Conservation (phyloP, 176 grass and related monocot species). For the Aegilops umbellulata region DNA sequence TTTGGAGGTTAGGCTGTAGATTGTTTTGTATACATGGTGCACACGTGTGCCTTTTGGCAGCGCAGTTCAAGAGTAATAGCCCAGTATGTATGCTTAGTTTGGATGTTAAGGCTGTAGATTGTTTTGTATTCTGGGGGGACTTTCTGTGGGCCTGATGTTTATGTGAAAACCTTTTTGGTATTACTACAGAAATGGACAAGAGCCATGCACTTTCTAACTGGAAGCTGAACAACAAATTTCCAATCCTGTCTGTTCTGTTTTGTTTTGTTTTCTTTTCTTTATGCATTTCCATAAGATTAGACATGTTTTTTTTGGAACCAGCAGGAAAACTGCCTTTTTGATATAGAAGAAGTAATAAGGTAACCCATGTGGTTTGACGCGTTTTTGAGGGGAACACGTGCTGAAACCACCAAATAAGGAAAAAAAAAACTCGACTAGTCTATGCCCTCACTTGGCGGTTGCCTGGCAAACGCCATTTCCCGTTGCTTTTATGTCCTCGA, state of each 20-base stretch:
- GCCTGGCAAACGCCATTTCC: too few relatives aligned
- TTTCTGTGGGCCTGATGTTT: neutral
- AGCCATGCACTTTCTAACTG: slow-evolving; percentile 14
- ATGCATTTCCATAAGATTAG: slow-evolving; percentile 2
- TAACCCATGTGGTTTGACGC: too few relatives aligned
- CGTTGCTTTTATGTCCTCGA: too few relatives aligned
- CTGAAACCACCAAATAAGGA: too few relatives aligned
- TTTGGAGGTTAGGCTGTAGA: neutral
- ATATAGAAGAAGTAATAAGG: too few relatives aligned
- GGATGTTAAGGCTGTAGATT: neutral
- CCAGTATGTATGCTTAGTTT: neutral
- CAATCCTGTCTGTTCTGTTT: neutral
- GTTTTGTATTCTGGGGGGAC: neutral
- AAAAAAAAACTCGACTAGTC: too few relatives aligned
- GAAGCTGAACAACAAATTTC: neutral
- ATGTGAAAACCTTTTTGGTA: neutral
- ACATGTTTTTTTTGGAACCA: neutral
- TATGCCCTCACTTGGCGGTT: too few relatives aligned
- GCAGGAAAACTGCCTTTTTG: too few relatives aligned
- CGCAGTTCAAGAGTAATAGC: neutral
- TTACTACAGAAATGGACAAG: slow-evolving; percentile 3
- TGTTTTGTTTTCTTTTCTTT: neutral
- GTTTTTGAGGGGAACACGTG: too few relatives aligned
- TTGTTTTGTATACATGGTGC: neutral
- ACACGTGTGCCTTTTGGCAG: neutral